These are phyloP conservation scores for Penicillium vulpinum DNA, from an alignment of 2,329 filamentous ascomycete genomes.

Conservation along the genomic window DNA sequence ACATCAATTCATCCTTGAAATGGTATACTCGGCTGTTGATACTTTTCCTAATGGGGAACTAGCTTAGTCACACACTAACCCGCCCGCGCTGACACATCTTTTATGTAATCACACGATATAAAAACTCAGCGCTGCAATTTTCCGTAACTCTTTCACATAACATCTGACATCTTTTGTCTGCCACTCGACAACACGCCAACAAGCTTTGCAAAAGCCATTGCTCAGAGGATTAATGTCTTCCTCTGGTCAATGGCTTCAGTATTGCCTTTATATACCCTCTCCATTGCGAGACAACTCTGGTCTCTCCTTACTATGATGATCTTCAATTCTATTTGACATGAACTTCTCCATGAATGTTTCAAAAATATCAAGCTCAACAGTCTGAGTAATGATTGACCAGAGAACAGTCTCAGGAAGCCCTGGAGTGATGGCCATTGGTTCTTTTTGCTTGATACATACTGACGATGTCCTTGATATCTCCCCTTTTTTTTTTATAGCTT, in stretches of 20 bases:
- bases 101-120: constrained; percentile 9
- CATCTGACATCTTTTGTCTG: background rate
- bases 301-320: constrained; percentile 29
- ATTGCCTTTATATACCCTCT: background rate
- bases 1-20: background rate
- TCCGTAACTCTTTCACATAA: background rate
- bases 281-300: constrained; percentile 1
- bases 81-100: background rate
- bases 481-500: background rate
- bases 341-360: constrained; percentile 26
- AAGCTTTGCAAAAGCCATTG: background rate
- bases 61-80: background rate
- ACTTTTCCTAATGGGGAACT: background rate
- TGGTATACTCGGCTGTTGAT: constrained; percentile 2
- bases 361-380: constrained; percentile 36
- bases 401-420: background rate
- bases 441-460: background rate
- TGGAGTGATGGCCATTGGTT: background rate
- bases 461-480: background rate
- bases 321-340: constrained; percentile 25
- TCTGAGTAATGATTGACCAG: constrained; percentile 26
- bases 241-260: background rate
- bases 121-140: constrained; percentile 5
- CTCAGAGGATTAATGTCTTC: constrained; percentile 13
- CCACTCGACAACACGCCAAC: background rate